Conservation (phyloP, 495 filamentous ascomycete species). For the Thermothielavioides terrestris region DNA sequence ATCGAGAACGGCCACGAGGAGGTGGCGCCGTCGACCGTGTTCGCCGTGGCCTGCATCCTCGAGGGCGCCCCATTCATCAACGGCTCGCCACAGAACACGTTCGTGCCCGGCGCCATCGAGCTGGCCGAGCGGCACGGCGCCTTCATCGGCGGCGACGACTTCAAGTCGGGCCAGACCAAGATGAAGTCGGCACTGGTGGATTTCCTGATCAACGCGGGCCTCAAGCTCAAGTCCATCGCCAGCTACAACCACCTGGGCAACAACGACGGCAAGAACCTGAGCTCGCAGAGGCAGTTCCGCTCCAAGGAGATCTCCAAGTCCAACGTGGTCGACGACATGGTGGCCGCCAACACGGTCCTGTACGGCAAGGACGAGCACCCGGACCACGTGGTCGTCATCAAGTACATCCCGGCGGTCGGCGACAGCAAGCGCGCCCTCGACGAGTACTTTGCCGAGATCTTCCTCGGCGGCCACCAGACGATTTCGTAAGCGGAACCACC, state of each 20-base stretch:
- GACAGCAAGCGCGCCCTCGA: constrained; percentile 99
- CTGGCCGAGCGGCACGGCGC: constrained; percentile 80
- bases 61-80: constrained; percentile 96
- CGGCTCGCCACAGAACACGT: constrained; percentile 97
- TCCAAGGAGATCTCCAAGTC: constrained; percentile 99
- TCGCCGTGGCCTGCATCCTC: constrained; percentile 87
- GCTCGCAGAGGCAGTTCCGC: constrained; percentile 95
- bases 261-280: constrained; percentile 98
- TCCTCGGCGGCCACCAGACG: constrained; percentile 96
- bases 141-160: constrained; percentile 97
- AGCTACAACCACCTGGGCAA: constrained; percentile 99
- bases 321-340: constrained; percentile 99
- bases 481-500: constrained; percentile 51
- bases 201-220: constrained; percentile 96
- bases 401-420: constrained; percentile 98
- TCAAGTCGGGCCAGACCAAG: constrained; percentile 99
- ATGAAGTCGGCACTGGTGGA: constrained; percentile 99
- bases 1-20: constrained; percentile 82
- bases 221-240: constrained; percentile 97
- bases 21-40: constrained; percentile 88
- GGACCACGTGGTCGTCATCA: constrained; percentile 86
- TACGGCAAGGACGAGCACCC: constrained; percentile 85
- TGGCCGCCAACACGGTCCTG: constrained; percentile 83
- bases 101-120: constrained; percentile 85
- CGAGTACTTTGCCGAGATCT: constrained; percentile 99